A percentile compares a stretch with the other conserved stretches of the same genome.
Conservation (phyloP, 2,329 filamentous ascomycete species). For the Aulographum hederae region DNA sequence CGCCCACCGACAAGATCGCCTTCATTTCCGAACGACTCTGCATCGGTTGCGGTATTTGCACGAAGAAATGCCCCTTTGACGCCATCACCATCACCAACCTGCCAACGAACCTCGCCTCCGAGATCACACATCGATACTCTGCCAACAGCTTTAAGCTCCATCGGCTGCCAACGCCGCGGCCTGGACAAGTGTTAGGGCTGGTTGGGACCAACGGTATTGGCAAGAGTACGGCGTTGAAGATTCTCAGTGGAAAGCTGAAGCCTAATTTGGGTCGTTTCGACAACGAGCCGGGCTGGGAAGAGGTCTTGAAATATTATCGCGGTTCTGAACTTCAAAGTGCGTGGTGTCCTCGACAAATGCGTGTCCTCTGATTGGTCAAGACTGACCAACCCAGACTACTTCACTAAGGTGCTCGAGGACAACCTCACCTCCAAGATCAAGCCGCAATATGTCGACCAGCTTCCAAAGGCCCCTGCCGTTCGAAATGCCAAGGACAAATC, state of each 20-base stretch:
- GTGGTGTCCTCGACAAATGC: slow-evolving; percentile 13
- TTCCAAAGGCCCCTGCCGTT: slow-evolving; percentile 84
- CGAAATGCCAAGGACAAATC: slow-evolving; percentile 55
- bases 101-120: slow-evolving; percentile 95
- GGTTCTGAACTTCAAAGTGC: slow-evolving; percentile 91
- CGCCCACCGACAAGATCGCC: slow-evolving; percentile 73
- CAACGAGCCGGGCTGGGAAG: slow-evolving; percentile 97
- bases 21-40: slow-evolving; percentile 95
- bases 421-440: slow-evolving; percentile 96
- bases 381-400: slow-evolving; percentile 68
- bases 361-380: slow-evolving; percentile 11
- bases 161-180: slow-evolving; percentile 84
- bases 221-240: slow-evolving; percentile 99
- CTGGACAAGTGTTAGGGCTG: slow-evolving; percentile 85
- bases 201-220: slow-evolving; percentile 99
- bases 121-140: slow-evolving; percentile 96
- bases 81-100: slow-evolving; percentile 99
- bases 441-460: slow-evolving; percentile 97
- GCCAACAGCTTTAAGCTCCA: slow-evolving; percentile 99
- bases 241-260: slow-evolving; percentile 95
- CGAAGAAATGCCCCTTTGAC: slow-evolving; percentile 97
- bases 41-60: slow-evolving; percentile 98
- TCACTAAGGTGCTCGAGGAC: slow-evolving; percentile 94
- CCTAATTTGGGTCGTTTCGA: slow-evolving; percentile 90
- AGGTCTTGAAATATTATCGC: slow-evolving; percentile 95